Evolutionary conservation across 2,329 filamentous ascomycete species (phyloP), one percentile per base, ranked within the genome.

Genomic region (Uncinocarpus reesii): DNA sequence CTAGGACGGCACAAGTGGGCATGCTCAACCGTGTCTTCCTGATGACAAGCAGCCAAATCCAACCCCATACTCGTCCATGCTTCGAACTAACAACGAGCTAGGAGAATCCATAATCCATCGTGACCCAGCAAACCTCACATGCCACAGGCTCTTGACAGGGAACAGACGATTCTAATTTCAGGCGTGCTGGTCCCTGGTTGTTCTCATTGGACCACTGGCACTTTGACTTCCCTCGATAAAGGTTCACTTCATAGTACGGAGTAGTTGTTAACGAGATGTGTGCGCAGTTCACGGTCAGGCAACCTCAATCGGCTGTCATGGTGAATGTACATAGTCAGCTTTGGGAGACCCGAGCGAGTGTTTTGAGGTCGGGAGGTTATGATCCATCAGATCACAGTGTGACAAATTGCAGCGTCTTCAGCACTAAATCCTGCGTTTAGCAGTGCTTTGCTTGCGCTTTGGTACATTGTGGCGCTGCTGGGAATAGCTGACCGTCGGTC

Each of bases 401-500:
- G 24, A 8, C n/a, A 15, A 26, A 26, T 13, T 36, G 20, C 28
- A 37, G 28, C 13, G n/a, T 23, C 31, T 16, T 24, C 44, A 47
- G 34, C 15, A 26, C 20, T 8, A 21, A 21, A 26, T 26, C 15
- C 21, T 32, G 40, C 23, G 23, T n/a, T 7, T 28, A 42, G 8
- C 26, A 32, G 18, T 28, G 28, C 26, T 3, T 24, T 34, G 15
- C 18, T 21, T 34, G 29, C 36, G 34, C 26, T 18, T 26, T 13
- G 16, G 35, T 47, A 36, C 26, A 28, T 34, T 16, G 45, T 47
- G 35, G 45, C 45, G 35, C 29, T 47, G 36, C 26, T 8, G 18
- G 45, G 2, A 24, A 36, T 41, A 41, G 45, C 42, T 40, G 45
- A 41, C 34, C 35, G 26, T 47, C 45, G 28, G 36, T 20, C 45